Evolutionary conservation across 495 filamentous ascomycete species (phyloP).

Genomic region (Podospora sp.): DNA sequence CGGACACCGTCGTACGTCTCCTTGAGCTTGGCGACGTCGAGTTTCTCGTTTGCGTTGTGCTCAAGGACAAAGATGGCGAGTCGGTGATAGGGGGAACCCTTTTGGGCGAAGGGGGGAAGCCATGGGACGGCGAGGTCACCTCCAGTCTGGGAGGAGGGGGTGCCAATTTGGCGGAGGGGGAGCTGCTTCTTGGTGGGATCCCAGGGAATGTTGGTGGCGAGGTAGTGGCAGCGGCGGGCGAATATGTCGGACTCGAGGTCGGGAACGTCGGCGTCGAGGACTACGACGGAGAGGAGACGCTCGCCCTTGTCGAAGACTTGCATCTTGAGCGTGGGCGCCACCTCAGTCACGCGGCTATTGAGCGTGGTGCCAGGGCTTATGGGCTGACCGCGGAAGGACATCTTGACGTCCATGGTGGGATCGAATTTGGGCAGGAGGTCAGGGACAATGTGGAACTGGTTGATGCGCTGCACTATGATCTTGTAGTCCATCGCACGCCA

Average conservation of each 20-base stretch:
- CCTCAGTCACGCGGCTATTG: slow-evolving; percentile 66
- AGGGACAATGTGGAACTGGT: slow-evolving; percentile 87
- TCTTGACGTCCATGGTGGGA: slow-evolving; percentile 72
- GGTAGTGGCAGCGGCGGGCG: slow-evolving; percentile 77
- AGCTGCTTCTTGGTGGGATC: slow-evolving; percentile 51
- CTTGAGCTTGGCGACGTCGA: slow-evolving; percentile 65
- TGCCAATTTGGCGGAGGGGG: slow-evolving; percentile 46
- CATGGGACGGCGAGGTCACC: slow-evolving; percentile 73
- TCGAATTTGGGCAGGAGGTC: slow-evolving; percentile 87
- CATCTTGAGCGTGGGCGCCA: slow-evolving; percentile 71
- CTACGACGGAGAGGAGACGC: slow-evolving; percentile 78
- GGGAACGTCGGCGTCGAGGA: slow-evolving; percentile 91
- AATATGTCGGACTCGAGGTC: slow-evolving; percentile 76
- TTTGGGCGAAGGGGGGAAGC: slow-evolving; percentile 83
- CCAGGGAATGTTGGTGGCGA: slow-evolving; percentile 67
- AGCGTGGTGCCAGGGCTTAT: slow-evolving; percentile 79
- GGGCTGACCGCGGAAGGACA: slow-evolving; percentile 71
- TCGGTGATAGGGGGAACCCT: slow-evolving; percentile 89
- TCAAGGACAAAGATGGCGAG: slow-evolving; percentile 79
- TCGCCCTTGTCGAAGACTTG: slow-evolving; percentile 82
- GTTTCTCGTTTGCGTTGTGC: slow-evolving; percentile 62
- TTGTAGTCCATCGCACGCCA: slow-evolving; percentile 75
- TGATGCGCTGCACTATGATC: slow-evolving; percentile 82
- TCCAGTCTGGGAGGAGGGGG: slow-evolving; percentile 22
- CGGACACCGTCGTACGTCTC: slow-evolving; percentile 43